Evolutionary conservation across 805 yeast species (phyloP), one percentile per base, ranked within the genome.

Genomic region (Nakazawaea siamensis): DNA sequence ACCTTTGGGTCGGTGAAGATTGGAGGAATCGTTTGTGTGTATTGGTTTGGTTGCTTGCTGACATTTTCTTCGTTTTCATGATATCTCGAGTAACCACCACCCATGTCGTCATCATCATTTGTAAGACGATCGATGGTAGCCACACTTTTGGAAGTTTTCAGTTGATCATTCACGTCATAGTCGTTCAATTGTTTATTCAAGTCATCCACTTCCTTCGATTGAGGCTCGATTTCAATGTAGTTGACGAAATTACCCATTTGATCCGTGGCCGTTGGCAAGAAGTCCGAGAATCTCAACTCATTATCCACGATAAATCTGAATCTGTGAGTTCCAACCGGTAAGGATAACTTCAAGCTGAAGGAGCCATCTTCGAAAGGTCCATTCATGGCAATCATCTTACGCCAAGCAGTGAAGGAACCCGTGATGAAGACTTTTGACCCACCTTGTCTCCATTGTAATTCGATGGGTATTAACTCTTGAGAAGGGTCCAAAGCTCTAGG

Each of bases 331-430:
- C 97, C 97, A 5, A 82, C 77, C 0, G 95, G 95, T 31, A 85
- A 60, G 27, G 84, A 83, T 33, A 85, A 63, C 34, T 82, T 80
- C 18, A 85, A 80, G 29, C 75, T 65, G 48, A 80, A 79, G 25
- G 66, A 64, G 16, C 68, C 68, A 46, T 76, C 66, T 11, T 57
- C 58, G n/a, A 60, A 75, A 8, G 62, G 62, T 48, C 64, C 58
- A 56, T 73, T 56, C 48, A 92, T 63, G 26, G 94, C 94, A 51
- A 90, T 88, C 97, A 92, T 90, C 58, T 88, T 90, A 46, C 96
- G 68, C 97, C 98, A 92, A 3, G 95, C 96, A 0, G 98, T 92
- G 59, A 90, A 90, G 1, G 97, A 83, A 33, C 98, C 98, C 24
- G 97, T 92, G 11, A 90, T 95, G 55, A 87, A 92, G 2, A 92